Evolutionary conservation across 2,329 filamentous ascomycete species (phyloP).

Genomic region (Zalaria sp.): DNA sequence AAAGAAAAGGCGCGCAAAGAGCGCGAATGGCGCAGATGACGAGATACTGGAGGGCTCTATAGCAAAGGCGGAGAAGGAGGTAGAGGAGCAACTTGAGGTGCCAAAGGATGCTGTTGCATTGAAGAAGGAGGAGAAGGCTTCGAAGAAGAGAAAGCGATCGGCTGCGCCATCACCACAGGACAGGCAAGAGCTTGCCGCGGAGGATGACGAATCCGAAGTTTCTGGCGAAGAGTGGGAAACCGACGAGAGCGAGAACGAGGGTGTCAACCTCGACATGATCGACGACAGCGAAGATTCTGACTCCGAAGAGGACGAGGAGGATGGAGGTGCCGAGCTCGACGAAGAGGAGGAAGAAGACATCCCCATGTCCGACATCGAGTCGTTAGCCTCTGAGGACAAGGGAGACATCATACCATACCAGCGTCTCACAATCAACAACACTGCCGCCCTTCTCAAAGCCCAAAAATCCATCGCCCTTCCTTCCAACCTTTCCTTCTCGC

Average conservation of each 20-base stretch:
- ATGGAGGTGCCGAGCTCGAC: constrained; percentile 28
- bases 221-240: constrained; percentile 11
- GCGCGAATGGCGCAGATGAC: constrained; percentile 15
- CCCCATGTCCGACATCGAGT: constrained; percentile 74
- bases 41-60: constrained; percentile 12
- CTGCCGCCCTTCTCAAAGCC: constrained; percentile 64
- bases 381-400: constrained; percentile 62
- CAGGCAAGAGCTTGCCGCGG: constrained; percentile 10
- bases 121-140: constrained; percentile 6
- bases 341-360: constrained; percentile 68
- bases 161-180: constrained; percentile 15
- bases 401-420: constrained; percentile 83
- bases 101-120: constrained; percentile 9
- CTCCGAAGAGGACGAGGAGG: constrained; percentile 18
- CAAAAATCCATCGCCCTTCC: constrained; percentile 67
- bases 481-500: constrained; percentile 60
- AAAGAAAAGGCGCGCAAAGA: constrained; percentile 28
- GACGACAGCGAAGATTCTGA: constrained; percentile 22
- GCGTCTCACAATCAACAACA: constrained; percentile 95
- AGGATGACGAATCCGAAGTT: constrained; percentile 1
- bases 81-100: constrained; percentile 7
- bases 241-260: constrained; percentile 24
- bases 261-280: constrained; percentile 18
- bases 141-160: constrained; percentile 5
- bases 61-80: constrained; percentile 13